Conservation (phyloP, 1,139 yeast species). For the Kodamaea plutei region DNA sequence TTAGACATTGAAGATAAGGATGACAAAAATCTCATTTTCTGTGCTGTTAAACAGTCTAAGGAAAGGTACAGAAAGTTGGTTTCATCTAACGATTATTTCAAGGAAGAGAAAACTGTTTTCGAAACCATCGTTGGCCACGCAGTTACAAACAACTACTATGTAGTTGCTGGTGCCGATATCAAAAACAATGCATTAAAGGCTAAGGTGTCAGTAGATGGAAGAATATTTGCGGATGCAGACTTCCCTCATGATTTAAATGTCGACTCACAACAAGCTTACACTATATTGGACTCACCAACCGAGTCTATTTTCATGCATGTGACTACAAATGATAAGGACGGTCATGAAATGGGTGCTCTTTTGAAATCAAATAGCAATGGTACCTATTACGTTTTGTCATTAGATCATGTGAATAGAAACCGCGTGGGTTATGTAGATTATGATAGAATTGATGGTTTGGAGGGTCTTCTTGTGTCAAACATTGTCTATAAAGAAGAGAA, state of each 20-base stretch:
- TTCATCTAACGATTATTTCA: constrained; percentile 54
- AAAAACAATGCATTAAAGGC: constrained; percentile 51
- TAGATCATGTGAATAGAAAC: constrained; percentile 75
- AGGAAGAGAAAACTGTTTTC: constrained; percentile 33
- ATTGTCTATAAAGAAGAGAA: constrained; percentile 53
- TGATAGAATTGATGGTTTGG: constrained; percentile 81
- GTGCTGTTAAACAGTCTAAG: constrained; percentile 39
- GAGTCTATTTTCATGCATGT: constrained; percentile 81
- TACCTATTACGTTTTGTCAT: constrained; percentile 75
- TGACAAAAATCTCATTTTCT: constrained; percentile 54
- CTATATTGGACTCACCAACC: constrained; percentile 72
- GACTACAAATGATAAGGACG: constrained; percentile 52
- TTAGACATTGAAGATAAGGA: constrained; percentile 29
- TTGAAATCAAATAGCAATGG: constrained; percentile 94
- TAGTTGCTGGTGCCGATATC: constrained; percentile 58
- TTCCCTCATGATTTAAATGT: constrained; percentile 71
- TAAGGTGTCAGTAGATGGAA: constrained; percentile 79
- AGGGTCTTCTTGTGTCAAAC: constrained; percentile 79
- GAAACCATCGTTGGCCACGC: constrained; percentile 64
- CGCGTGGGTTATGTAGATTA: constrained; percentile 77
- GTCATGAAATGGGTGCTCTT: constrained; percentile 71
- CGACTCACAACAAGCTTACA: constrained; percentile 72
- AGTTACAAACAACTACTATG: constrained; percentile 58
- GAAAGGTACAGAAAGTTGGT: constrained; percentile 29
- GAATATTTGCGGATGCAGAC: constrained; percentile 68